A percentile compares a stretch with the other conserved stretches of the same genome.
Evolutionary conservation across 2,329 filamentous ascomycete genomes (phyloP).

Genomic region (Calonectria pauciramosa): DNA sequence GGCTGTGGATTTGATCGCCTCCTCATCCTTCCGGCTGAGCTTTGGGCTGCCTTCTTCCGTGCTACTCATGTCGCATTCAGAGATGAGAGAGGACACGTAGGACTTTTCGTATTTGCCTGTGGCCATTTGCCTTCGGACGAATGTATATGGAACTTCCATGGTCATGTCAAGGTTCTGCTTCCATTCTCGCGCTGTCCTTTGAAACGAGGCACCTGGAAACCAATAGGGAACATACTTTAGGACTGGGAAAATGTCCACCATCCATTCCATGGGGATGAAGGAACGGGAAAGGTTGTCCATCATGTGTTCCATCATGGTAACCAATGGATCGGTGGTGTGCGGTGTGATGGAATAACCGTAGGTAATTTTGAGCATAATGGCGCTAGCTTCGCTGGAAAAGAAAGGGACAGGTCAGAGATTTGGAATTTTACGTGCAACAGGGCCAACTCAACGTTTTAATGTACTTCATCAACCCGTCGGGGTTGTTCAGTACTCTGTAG

Average conservation of each 20-base stretch:
- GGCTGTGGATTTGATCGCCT: constrained; percentile 43
- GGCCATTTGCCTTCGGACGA: constrained; percentile 47
- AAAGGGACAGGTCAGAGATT: no score
- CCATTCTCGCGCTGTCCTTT: constrained; percentile 47
- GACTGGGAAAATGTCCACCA: constrained; percentile 49
- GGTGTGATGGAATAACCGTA: constrained; percentile 52
- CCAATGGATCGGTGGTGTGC: constrained; percentile 46
- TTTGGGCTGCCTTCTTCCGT: neutral
- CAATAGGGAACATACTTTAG: constrained; percentile 48
- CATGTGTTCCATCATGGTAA: constrained; percentile 46
- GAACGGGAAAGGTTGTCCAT: constrained; percentile 47
- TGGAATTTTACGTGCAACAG: no score
- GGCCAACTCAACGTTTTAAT: constrained; percentile 48
- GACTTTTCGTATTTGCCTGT: constrained; percentile 35
- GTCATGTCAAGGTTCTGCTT: constrained; percentile 31
- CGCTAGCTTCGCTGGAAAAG: constrained; percentile 43
- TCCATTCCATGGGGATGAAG: constrained; percentile 48
- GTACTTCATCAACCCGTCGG: constrained; percentile 38
- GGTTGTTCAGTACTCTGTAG: constrained; percentile 38
- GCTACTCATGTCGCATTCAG: constrained; percentile 24
- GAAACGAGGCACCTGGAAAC: constrained; percentile 49
- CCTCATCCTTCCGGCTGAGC: constrained; percentile 35
- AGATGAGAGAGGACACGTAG: constrained; percentile 46
- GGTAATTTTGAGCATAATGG: constrained; percentile 45
- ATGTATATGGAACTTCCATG: constrained; percentile 46